These are phyloP conservation scores for Acephala macrosclerotiorum DNA, from an alignment of 2,329 filamentous ascomycete genomes.

Conservation along the genomic window DNA sequence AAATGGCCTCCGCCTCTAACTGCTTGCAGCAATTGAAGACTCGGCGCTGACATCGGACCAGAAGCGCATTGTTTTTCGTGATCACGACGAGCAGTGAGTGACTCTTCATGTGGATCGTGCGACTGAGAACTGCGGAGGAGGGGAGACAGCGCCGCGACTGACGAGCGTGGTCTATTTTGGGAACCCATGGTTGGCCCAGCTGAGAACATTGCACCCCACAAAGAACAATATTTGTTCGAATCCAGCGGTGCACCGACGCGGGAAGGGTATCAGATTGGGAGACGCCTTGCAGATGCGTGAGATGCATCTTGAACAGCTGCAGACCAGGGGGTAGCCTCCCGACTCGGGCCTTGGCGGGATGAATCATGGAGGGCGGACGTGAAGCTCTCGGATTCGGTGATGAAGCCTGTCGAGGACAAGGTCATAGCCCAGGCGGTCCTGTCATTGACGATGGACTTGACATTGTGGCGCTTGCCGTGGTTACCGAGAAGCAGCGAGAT, in stretches of 20 bases:
- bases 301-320: slow-evolving; percentile 17
- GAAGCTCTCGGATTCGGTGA: neutral
- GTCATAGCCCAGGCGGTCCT: neutral
- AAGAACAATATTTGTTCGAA: slow-evolving; percentile 17
- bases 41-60: slow-evolving; percentile 28
- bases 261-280: slow-evolving; percentile 23
- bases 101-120: slow-evolving; percentile 20
- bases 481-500: slow-evolving; percentile 24
- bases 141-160: neutral
- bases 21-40: slow-evolving; percentile 12
- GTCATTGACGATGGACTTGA: neutral
- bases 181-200: slow-evolving; percentile 13
- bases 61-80: slow-evolving; percentile 34
- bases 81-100: slow-evolving; percentile 17
- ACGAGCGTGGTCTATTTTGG: slow-evolving; percentile 26
- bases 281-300: slow-evolving; percentile 18
- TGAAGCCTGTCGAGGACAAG: no score
- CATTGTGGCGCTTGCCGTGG: slow-evolving; percentile 32
- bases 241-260: slow-evolving; percentile 11
- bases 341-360: slow-evolving; percentile 6
- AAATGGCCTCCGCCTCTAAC: slow-evolving; percentile 18
- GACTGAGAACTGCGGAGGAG: neutral
- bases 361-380: neutral
- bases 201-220: slow-evolving; percentile 13
- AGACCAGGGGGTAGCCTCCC: slow-evolving; percentile 1